These are phyloP conservation scores for Radiomyces spectabilis DNA, from an alignment of 192 early-diverging fungal genomes.

Conservation along the genomic window DNA sequence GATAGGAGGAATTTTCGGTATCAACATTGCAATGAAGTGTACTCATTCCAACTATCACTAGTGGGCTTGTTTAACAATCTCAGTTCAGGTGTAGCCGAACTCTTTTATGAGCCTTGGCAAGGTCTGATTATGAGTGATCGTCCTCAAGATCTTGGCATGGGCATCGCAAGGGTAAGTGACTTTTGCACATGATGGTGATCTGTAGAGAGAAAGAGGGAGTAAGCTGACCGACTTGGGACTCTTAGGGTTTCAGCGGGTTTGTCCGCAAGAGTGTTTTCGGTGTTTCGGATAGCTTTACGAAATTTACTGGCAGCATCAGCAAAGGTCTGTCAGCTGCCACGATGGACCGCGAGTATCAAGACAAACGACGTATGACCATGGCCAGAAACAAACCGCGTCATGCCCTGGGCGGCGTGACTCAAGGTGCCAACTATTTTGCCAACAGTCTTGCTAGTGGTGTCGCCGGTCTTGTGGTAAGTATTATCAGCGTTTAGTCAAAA, in stretches of 20 bases:
- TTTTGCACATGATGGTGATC: too few species aligned
- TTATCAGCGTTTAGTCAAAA: neutral
- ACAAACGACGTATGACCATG: constrained; percentile 68
- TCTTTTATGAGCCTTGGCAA: constrained; percentile 98
- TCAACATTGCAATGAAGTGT: too few species aligned
- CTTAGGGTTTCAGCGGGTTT: constrained; percentile 63
- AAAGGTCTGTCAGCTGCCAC: constrained; percentile 96
- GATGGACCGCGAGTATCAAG: constrained; percentile 86
- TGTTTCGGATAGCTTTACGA: constrained; percentile 88
- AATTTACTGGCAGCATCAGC: constrained; percentile 92
- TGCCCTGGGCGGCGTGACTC: constrained; percentile 79
- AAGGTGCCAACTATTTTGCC: constrained; percentile 80
- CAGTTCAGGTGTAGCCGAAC: constrained; percentile 88
- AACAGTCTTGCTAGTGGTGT: constrained; percentile 81
- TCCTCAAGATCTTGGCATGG: constrained; percentile 91
- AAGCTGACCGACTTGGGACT: neutral
- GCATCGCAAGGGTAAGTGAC: constrained; percentile 71
- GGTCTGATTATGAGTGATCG: constrained; percentile 92
- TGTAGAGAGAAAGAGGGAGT: too few species aligned
- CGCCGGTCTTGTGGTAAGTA: constrained; percentile 77
- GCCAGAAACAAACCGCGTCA: constrained; percentile 86
- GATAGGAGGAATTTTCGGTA: neutral
- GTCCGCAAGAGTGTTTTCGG: constrained; percentile 95
- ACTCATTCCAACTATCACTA: neutral
- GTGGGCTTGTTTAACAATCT: constrained; percentile 95